Evolutionary conservation across 2,329 filamentous ascomycete species (phyloP).

Genomic region (Pseudogymnoascus sp.): DNA sequence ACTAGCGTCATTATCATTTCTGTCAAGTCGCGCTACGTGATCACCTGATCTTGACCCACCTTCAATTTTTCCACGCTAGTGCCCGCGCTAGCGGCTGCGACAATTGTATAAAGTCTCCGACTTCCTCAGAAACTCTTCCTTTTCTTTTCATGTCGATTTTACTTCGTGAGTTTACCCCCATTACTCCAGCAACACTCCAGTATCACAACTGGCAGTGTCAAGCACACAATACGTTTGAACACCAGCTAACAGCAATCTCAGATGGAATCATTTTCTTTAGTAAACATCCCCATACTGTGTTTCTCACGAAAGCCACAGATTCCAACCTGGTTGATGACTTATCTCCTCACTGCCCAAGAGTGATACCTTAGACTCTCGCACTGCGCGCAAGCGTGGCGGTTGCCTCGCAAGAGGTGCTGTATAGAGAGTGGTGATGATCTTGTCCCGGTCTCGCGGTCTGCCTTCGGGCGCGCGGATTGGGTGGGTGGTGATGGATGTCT

Average conservation of each 20-base stretch:
- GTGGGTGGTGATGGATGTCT: slow-evolving; percentile 86
- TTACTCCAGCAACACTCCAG: background rate
- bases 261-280: slow-evolving; percentile 95
- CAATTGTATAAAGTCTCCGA: background rate
- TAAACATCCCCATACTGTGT: slow-evolving; percentile 85
- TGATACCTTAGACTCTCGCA: slow-evolving; percentile 63
- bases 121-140: slow-evolving; percentile 14
- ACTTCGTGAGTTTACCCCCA: slow-evolving; percentile 22
- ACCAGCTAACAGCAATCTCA: slow-evolving; percentile 20
- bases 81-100: slow-evolving; percentile 4
- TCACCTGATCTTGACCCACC: slow-evolving; percentile 4
- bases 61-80: slow-evolving; percentile 3
- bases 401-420: slow-evolving; percentile 42
- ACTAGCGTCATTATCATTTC: background rate
- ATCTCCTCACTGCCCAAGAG: slow-evolving; percentile 86
- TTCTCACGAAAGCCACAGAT: slow-evolving; percentile 89
- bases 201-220: background rate
- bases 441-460: slow-evolving; percentile 65
- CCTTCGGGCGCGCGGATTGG: slow-evolving; percentile 70
- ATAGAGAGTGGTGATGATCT: slow-evolving; percentile 96
- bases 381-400: slow-evolving; percentile 59
- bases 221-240: slow-evolving; percentile 14
- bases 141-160: slow-evolving; percentile 15
- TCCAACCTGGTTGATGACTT: slow-evolving; percentile 91
- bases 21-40: background rate